Evolutionary conservation across 495 filamentous ascomycete species (phyloP).

Genomic region (Bacidia gigantensis): DNA sequence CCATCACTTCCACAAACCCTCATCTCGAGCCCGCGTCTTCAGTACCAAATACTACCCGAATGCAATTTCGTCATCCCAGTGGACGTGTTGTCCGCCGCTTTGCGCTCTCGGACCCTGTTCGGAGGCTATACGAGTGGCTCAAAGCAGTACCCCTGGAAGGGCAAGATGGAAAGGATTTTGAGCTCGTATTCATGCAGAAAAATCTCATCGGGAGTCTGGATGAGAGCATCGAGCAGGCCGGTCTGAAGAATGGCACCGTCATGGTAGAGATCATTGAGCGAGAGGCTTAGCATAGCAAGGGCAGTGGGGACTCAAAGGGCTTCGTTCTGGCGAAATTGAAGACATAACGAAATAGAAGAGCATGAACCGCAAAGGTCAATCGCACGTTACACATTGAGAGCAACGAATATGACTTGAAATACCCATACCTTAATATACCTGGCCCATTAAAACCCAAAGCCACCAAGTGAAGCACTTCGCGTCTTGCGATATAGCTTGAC

Average conservation of each 20-base stretch:
- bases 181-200: constrained; percentile 65
- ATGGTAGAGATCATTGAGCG: constrained; percentile 82
- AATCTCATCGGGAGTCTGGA: constrained; percentile 67
- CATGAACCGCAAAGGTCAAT: not conserved
- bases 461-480: not conserved
- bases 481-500: not conserved
- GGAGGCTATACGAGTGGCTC: constrained; percentile 87
- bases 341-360: not conserved
- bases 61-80: constrained; percentile 75
- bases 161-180: constrained; percentile 67
- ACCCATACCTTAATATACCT: no score
- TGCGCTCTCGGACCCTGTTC: constrained; percentile 60
- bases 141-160: constrained; percentile 67
- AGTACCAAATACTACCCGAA: constrained; percentile 60
- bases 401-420: no score
- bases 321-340: not conserved
- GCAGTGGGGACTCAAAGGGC: not conserved
- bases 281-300: not conserved
- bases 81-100: constrained; percentile 78
- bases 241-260: constrained; percentile 77
- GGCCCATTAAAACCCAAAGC: no score
- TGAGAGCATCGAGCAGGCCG: constrained; percentile 64
- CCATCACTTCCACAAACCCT: constrained; percentile 54
- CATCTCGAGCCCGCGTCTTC: constrained; percentile 64
- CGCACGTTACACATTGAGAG: no score